Evolutionary conservation across 768 basidiomycete species (phyloP), one percentile per base, ranked within the genome.

Genomic region (Rhizopogon vesiculosus): DNA sequence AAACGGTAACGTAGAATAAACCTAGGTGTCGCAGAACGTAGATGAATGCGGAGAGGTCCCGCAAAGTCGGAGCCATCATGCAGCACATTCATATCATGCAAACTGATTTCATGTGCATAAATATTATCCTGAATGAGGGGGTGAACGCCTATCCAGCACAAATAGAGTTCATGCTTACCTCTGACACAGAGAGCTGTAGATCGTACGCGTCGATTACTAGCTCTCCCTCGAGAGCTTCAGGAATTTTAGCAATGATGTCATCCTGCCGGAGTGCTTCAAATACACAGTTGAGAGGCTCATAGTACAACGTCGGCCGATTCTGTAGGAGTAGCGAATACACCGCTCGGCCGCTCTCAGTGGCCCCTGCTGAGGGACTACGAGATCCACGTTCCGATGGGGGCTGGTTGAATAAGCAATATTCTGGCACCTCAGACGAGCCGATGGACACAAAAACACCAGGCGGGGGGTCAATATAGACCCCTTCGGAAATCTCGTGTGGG

Each of bases 261-360:
- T 90, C 86, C 62, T 80, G 77, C 31, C 87, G 85, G 42, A 92
- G 71, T 54, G 85, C 86, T 54, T 85, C 85, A 62, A 91, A 91
- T 18, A 91, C 80, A 55, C 70, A 75, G 42, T 78, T 80, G 45
- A 92, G 65, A 29, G 89, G 84, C 65, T 91, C 89, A 61, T 91
- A 91, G 67, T 89, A 92, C 7, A 91, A 73, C 4, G 83, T 87
- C 3, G 89, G 88, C 16, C 72, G 77, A 55, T 82, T 73, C 45
- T 82, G 78, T 56, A 92, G 76, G 46, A 91, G 71, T 6, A 89
- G 65, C n/a, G 69, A 64, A 33, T 58, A 69, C 42, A 31, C 44
- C 59, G 48, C 62, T 42, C 65, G 64, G 42, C 56, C 40, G 46
- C 29, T 44, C 6, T 65, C 61, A 15, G 53, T n/a, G 38, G 54